These are phyloP conservation scores for Ophiocordyceps robertsii DNA, from an alignment of 2,329 filamentous ascomycete species.

Conservation along the genomic window DNA sequence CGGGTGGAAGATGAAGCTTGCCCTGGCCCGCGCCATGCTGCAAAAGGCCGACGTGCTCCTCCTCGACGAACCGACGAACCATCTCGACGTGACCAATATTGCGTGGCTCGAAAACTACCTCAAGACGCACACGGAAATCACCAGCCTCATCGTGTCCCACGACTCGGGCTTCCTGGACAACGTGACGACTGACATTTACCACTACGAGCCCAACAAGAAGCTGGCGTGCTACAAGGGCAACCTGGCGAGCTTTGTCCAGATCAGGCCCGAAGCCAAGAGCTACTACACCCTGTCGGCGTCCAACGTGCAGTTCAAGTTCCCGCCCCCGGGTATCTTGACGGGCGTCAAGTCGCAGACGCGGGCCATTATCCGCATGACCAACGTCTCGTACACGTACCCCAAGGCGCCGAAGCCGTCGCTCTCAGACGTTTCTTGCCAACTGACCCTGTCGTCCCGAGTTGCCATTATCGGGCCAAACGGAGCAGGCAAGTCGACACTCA, in stretches of 20 bases:
- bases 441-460: conserved; percentile 80
- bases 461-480: conserved; percentile 96
- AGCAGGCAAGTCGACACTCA: conserved; percentile 94
- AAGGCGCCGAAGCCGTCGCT: conserved; percentile 78
- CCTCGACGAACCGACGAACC: conserved; percentile 97
- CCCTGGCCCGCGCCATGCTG: conserved; percentile 89
- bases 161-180: conserved; percentile 95
- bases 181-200: conserved; percentile 97
- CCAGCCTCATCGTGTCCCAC: conserved; percentile 94
- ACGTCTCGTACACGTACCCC: conserved; percentile 91
- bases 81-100: conserved; percentile 91
- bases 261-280: conserved; percentile 87
- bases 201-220: conserved; percentile 95
- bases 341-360: conserved; percentile 93
- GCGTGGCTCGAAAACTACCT: conserved; percentile 94
- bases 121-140: conserved; percentile 91
- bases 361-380: conserved; percentile 88
- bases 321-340: conserved; percentile 80
- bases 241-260: conserved; percentile 69
- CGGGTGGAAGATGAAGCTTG: conserved; percentile 99
- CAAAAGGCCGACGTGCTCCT: conserved; percentile 92
- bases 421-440: conserved; percentile 70
- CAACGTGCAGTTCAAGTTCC: conserved; percentile 94
- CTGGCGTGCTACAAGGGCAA: conserved; percentile 77
- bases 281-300: conserved; percentile 93